Conservation (phyloP, 441 rosid genomes). For the Gossypium schwendimanii region DNA sequence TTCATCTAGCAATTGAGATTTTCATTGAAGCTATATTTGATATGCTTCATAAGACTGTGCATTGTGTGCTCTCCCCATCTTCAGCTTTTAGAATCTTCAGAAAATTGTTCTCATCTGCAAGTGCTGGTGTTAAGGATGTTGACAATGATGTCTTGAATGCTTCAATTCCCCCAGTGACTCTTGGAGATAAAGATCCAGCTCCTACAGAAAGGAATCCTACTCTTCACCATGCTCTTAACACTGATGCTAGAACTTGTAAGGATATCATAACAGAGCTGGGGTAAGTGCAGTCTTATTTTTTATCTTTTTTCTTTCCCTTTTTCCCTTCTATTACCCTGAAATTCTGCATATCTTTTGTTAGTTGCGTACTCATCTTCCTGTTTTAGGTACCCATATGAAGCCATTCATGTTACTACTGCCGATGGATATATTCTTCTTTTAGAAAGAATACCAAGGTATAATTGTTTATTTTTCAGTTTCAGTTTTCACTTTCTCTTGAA, state of each 20-base stretch:
- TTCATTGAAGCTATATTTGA: slow-evolving; percentile 77
- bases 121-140: slow-evolving; percentile 18
- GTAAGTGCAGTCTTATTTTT: slow-evolving; percentile 30
- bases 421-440: slow-evolving; percentile 92
- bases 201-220: slow-evolving; percentile 43
- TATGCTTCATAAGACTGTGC: slow-evolving; percentile 63
- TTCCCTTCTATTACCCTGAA: not conserved
- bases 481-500: slow-evolving; percentile 8
- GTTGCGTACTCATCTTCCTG: slow-evolving; percentile 14
- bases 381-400: slow-evolving; percentile 89
- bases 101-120: slow-evolving; percentile 45
- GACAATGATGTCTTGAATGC: slow-evolving; percentile 25
- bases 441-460: slow-evolving; percentile 95
- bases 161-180: slow-evolving; percentile 40
- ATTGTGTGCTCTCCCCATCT: slow-evolving; percentile 68
- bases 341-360: slow-evolving; percentile 1
- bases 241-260: slow-evolving; percentile 91
- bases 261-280: slow-evolving; percentile 96
- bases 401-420: slow-evolving; percentile 73
- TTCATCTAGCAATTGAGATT: slow-evolving; percentile 86
- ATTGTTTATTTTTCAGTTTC: slow-evolving; percentile 12
- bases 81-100: slow-evolving; percentile 35
- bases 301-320: not conserved
- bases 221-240: slow-evolving; percentile 61
- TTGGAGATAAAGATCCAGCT: slow-evolving; percentile 57